Evolutionary conservation across 768 basidiomycete species (phyloP).

Genomic region (Mycena chlorophos): DNA sequence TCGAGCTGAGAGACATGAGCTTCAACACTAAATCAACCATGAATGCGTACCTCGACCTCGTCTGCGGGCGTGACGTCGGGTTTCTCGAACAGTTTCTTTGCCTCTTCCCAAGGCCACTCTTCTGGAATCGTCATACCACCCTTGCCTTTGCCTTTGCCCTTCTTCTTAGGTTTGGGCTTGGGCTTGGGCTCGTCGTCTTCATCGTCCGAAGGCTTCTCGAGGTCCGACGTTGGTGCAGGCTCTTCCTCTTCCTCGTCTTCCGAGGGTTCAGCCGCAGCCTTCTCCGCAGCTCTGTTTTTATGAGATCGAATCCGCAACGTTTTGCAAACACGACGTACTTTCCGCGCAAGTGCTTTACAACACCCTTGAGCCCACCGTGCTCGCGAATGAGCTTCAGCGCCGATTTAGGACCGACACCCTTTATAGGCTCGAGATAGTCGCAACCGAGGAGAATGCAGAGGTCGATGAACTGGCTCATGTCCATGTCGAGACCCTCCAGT

Average conservation of each 20-base stretch:
- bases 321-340: conserved; percentile 57
- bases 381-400: conserved; percentile 92
- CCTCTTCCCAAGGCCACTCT: conserved; percentile 96
- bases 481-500: conserved; percentile 87
- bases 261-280: conserved; percentile 33
- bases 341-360: conserved; percentile 76
- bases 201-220: conserved; percentile 40
- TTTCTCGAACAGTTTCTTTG: conserved; percentile 84
- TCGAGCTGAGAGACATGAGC: conserved; percentile 62
- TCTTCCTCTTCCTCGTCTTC: conserved; percentile 39
- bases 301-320: background rate
- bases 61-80: conserved; percentile 89
- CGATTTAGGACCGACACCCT: conserved; percentile 92
- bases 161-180: conserved; percentile 41
- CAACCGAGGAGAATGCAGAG: conserved; percentile 95
- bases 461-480: conserved; percentile 97
- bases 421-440: conserved; percentile 99
- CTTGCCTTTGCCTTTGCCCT: conserved; percentile 63
- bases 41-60: conserved; percentile 69
- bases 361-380: conserved; percentile 65
- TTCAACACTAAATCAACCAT: background rate
- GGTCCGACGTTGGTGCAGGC: conserved; percentile 47
- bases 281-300: conserved; percentile 46
- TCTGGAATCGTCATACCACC: conserved; percentile 85
- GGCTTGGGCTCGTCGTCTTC: conserved; percentile 29